Percentiles rank a stretch among this genome's conserved stretches.
Conservation (phyloP, 805 yeast species). For the Myxozyma geophila region DNA sequence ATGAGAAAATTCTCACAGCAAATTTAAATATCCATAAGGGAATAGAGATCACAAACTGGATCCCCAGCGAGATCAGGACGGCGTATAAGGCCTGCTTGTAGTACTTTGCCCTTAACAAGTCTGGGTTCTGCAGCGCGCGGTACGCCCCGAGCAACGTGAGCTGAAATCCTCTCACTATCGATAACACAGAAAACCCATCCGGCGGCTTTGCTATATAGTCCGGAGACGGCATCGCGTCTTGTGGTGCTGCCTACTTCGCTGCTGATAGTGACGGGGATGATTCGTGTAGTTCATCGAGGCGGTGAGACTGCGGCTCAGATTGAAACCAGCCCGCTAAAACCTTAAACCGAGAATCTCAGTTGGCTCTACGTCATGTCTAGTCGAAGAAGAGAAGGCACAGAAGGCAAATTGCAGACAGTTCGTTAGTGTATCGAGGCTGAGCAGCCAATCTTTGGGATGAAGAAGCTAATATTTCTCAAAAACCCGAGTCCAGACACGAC, state of each 20-base stretch:
- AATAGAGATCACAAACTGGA: constrained; percentile 43
- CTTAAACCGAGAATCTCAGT: not conserved
- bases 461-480: constrained; percentile 22
- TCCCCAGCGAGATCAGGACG: constrained; percentile 47
- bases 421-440: not conserved
- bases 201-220: constrained; percentile 62
- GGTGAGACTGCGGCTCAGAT: not conserved
- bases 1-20: not conserved
- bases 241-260: not conserved
- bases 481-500: constrained; percentile 22
- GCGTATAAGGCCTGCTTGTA: constrained; percentile 48
- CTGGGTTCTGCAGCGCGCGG: constrained; percentile 54
- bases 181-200: constrained; percentile 55
- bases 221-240: constrained; percentile 59
- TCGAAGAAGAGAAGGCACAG: not conserved
- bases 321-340: not conserved
- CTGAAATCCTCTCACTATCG: constrained; percentile 60
- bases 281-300: not conserved
- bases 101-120: constrained; percentile 46
- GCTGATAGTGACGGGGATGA: not conserved
- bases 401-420: not conserved
- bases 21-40: constrained; percentile 19
- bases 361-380: not conserved
- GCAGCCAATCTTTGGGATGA: not conserved
- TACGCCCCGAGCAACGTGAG: constrained; percentile 56